Base-by-base conservation (phyloP, 2,329 filamentous ascomycete genomes). In the Cytospora schulzeri region DNA sequence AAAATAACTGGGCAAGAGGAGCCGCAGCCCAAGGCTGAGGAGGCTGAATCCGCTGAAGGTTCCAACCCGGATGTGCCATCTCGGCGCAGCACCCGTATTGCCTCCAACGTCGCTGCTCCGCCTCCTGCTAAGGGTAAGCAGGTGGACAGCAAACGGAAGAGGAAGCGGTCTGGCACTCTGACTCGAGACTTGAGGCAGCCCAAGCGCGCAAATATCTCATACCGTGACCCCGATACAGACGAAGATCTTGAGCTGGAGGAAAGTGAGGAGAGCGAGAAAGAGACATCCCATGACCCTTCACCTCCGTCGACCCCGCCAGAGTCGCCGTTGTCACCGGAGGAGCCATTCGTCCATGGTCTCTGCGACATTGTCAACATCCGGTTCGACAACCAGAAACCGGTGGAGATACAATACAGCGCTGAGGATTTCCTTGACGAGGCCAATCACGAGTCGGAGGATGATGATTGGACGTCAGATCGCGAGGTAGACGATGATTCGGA, bases 341-440 rank as follows among this genome's bases (percentile, higher is more conserved):
- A 67, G 29, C 59, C 65, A 0, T 81, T 81, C 64, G 76, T 89
- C 29, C 91, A 93, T 66, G 90, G 90, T 1, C 81, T 89, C 68
- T 94, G 91, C 71, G 82, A 88, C 50, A 81, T 87, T 7, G 90
- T 93, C 22, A 85, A 90, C 66, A 83, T 93, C 52, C 79, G 86
- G 53, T 88, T 93, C 69, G 91, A 93, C 75, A 93, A 93, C 73
- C 85, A 91, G 72, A 88, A 91, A 66, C 87, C 88, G 6, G 82
- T 82, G 2, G 91, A 92, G 76, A 78, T 83, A 28, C 87, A 89
- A 66, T 91, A 83, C 68, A 83, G 83, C 26, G 91, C 92, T 80
- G 85, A 83, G 1, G 90, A 94, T 72, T 93, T 94, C 70, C 75
- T 91, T 17, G 76, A 90, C 75, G 75, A 74, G 1, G 76, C 80